Base-by-base conservation (phyloP, 352 stramenopile genomes). In the Globisporangium paddicum region DNA sequence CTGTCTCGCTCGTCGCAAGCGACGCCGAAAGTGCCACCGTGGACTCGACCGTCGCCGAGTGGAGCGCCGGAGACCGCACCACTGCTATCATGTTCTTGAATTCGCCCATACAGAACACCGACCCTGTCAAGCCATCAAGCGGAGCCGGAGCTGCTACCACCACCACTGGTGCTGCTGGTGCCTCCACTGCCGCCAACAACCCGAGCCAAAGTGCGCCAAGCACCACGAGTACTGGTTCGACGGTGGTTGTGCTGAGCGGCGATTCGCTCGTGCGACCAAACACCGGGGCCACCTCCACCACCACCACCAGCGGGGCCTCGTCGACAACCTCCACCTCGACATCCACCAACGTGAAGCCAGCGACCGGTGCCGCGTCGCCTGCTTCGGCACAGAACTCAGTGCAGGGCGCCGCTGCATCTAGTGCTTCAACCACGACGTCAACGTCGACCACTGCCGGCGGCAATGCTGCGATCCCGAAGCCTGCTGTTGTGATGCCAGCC, bases 31-130 rank as follows among this genome's bases (percentile, higher is more conserved):
- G 45, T 14, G 23, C 45, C 45, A 25, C 25, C 14, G 45, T 51
- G 45, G 45, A 51, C 23, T 51, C 45, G 23, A 51, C 23, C 23
- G 30, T 51, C 25, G 45, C n/a, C 26, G 51, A 57, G 34, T 57
- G 51, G 51, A 44, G 51, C 51, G 35, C 13, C 6, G 51, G 21
- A 1, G 35, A 46, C 21, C 51, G 51, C 51, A 37, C 34, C 3
- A n/a, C 18, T 2, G 51, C 51, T 16, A 47, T 57, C 37, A 19
- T 23, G 14, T 57, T 57, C 10, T 14, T 21, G 7, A 57, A 57
- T 23, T 47, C 51, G 51, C 21, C 51, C 16, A 35, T 57, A 25
- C 51, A 57, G 35, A 57, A 34, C 51, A 57, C 23, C n/a, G 45
- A 30, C 9, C 23, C n/a, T 19, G 45, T 37, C 10, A 51, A 51